phyloP scores from a whole-genome alignment of 345 rosid genomes.

The Eucalyptus microcorys region DNA sequence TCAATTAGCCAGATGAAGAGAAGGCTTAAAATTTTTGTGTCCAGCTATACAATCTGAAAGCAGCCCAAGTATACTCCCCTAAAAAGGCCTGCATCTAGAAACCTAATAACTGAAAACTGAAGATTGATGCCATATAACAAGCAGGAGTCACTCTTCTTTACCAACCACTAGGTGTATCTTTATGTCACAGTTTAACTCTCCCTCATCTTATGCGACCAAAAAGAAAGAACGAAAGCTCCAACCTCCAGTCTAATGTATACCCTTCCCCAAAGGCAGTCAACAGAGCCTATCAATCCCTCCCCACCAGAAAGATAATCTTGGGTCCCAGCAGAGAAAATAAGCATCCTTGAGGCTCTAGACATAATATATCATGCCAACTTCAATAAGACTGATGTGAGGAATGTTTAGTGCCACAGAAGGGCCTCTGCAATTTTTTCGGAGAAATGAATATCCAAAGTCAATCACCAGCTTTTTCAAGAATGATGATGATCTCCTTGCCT shows the following conservation, averaged over 20 bases:
- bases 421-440: constrained; percentile 91
- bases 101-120: neutral
- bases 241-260: neutral
- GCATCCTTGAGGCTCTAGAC: constrained; percentile 23
- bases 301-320: neutral
- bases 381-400: constrained; percentile 88
- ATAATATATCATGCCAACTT: constrained; percentile 93
- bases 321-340: neutral
- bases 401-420: constrained; percentile 85
- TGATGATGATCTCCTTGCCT: constrained; percentile 61
- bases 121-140: neutral
- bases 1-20: neutral
- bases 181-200: neutral
- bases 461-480: constrained; percentile 61
- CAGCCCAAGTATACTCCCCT: neutral
- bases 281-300: neutral
- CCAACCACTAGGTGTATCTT: neutral
- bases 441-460: constrained; percentile 80
- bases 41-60: neutral
- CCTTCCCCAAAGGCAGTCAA: neutral
- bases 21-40: neutral
- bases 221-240: neutral
- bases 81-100: neutral
- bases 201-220: neutral
- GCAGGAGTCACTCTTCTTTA: neutral